These are phyloP conservation scores for Solanum bukasovii DNA, from an alignment of 257 asterid genomes.

Conservation along the genomic window DNA sequence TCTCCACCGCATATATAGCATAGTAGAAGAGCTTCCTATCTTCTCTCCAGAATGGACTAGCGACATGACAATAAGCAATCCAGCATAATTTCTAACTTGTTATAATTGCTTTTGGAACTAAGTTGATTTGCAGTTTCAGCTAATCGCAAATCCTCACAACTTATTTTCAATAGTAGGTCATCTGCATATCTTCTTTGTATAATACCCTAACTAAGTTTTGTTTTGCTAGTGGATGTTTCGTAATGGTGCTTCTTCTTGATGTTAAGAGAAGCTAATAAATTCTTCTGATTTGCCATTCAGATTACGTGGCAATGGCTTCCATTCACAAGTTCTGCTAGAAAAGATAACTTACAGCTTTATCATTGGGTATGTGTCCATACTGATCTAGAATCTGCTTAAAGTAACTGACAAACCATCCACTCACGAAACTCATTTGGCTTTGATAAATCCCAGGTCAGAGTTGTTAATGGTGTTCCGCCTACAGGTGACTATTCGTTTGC, in stretches of 20 bases:
- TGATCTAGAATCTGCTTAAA: not conserved
- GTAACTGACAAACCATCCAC: not conserved
- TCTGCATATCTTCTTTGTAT: not conserved
- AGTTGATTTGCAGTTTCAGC: not conserved
- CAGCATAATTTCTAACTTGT: not conserved
- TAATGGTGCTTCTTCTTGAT: not conserved
- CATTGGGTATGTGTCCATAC: conserved; percentile 63
- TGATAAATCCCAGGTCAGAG: conserved; percentile 55
- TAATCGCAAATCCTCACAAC: not conserved
- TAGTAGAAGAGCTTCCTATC: not conserved
- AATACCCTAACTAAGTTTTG: not conserved
- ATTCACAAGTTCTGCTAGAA: conserved; percentile 82
- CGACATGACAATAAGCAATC: not conserved
- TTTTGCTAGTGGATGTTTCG: not conserved
- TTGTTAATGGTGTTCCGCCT: conserved; percentile 87
- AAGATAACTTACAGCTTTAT: conserved; percentile 75
- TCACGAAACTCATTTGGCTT: not conserved
- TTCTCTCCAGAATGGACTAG: not conserved
- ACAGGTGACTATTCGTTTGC: conserved; percentile 94
- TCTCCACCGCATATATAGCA: not conserved
- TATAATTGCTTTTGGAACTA: not conserved
- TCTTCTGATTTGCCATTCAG: conserved; percentile 25
- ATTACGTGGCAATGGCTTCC: conserved; percentile 99
- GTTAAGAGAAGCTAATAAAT: not conserved
- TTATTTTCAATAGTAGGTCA: not conserved